Conservation (phyloP, 2,329 filamentous ascomycete genomes). For the Monosporascus sp. region DNA sequence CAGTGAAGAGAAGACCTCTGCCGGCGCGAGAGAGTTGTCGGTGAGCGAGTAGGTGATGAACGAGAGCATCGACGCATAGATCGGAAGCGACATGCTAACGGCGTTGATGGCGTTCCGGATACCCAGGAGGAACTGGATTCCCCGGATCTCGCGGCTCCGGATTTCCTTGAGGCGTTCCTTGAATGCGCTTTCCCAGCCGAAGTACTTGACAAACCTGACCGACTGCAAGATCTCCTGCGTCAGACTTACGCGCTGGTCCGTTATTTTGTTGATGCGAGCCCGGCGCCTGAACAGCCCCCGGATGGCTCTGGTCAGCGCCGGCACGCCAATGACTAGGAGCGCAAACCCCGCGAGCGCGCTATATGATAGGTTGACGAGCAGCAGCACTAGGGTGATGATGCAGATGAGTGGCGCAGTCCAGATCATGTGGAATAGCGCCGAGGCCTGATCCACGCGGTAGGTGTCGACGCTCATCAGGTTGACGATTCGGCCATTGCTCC, state of each 20-base stretch:
- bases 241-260: constrained; percentile 83
- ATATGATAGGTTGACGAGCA: constrained; percentile 84
- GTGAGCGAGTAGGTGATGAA: constrained; percentile 77
- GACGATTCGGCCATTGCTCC: constrained; percentile 87
- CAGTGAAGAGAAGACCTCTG: constrained; percentile 84
- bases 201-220: constrained; percentile 93
- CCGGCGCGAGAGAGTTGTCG: constrained; percentile 64
- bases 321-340: constrained; percentile 72
- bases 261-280: constrained; percentile 83
- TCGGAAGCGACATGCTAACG: constrained; percentile 77
- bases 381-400: constrained; percentile 70
- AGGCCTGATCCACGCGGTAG: constrained; percentile 85
- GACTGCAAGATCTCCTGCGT: constrained; percentile 90
- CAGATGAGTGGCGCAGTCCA: constrained; percentile 83
- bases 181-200: constrained; percentile 91
- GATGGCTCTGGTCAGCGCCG: constrained; percentile 71
- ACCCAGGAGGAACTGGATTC: constrained; percentile 78
- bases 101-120: constrained; percentile 84
- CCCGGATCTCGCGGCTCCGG: constrained; percentile 68
- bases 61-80: constrained; percentile 91
- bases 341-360: constrained; percentile 85
- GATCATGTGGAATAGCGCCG: constrained; percentile 81
- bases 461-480: constrained; percentile 95
- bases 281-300: constrained; percentile 70
- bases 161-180: constrained; percentile 70